Conservation (phyloP, 106 monocot genomes). For the Amphibolis antarctica region DNA sequence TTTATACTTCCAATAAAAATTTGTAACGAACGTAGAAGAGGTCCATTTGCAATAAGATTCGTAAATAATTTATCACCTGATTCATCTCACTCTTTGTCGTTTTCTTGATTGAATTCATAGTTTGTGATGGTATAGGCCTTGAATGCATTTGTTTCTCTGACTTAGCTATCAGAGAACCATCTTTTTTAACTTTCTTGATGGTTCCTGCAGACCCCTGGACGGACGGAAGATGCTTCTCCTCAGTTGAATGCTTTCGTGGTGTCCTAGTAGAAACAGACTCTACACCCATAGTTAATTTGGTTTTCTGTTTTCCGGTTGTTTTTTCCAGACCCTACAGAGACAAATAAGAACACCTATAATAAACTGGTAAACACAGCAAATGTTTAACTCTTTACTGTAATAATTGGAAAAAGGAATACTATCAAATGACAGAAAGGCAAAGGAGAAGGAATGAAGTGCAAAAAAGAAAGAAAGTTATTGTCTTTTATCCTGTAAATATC, state of each 20-base stretch:
- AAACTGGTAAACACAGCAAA: too few relatives aligned
- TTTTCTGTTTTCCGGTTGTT: conserved; percentile 26
- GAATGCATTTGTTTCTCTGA: conserved; percentile 15
- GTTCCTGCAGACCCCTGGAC: conserved; percentile 10
- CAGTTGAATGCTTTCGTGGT: conserved; percentile 15
- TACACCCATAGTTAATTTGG: conserved; percentile 12
- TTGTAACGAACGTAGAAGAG: too few relatives aligned
- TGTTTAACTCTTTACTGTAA: too few relatives aligned
- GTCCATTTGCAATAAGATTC: too few relatives aligned
- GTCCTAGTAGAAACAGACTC: too few relatives aligned
- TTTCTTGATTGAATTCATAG: conserved; percentile 7
- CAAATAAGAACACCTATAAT: background rate
- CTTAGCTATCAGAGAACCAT: conserved; percentile 6
- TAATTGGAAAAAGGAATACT: too few relatives aligned
- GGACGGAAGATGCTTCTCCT: conserved; percentile 14
- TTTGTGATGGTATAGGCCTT: conserved; percentile 8
- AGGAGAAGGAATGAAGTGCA: too few relatives aligned
- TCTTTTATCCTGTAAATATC: too few relatives aligned
- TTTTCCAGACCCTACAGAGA: conserved; percentile 15
- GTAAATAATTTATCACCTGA: conserved; percentile 17
- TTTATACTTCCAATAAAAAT: too few relatives aligned
- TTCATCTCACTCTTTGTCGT: conserved; percentile 17
- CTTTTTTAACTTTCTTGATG: conserved; percentile 16
- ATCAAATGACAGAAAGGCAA: background rate
- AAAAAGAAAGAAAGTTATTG: too few relatives aligned